These are phyloP conservation scores for Fusarium sp. DNA, from an alignment of 2,329 filamentous ascomycete species.

Conservation along the genomic window DNA sequence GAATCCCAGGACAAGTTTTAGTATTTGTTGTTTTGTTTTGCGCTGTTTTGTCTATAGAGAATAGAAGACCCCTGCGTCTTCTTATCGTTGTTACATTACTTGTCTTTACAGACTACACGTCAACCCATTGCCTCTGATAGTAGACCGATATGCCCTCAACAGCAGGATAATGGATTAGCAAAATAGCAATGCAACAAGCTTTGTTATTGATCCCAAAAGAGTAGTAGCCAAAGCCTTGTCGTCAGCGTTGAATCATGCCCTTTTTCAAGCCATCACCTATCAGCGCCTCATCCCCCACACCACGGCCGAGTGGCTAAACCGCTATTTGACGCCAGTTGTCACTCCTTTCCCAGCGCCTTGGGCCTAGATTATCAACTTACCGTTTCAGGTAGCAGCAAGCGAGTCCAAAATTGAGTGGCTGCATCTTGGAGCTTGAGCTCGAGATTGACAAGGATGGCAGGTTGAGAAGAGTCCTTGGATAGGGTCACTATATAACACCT, in stretches of 20 bases:
- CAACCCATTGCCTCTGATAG: too few species aligned
- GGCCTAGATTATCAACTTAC: not conserved
- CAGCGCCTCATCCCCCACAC: slow-evolving; percentile 9
- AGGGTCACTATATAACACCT: slow-evolving; percentile 2
- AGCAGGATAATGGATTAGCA: not conserved
- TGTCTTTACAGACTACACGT: too few species aligned
- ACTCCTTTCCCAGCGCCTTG: not conserved
- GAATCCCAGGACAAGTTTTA: too few species aligned
- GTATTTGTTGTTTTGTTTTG: too few species aligned
- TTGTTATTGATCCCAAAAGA: too few species aligned
- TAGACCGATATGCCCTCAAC: too few species aligned
- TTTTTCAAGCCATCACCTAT: not conserved
- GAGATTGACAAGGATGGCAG: not conserved
- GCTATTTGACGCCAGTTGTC: slow-evolving; percentile 11
- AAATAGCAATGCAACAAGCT: not conserved
- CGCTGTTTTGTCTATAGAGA: too few species aligned
- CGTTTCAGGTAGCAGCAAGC: slow-evolving; percentile 11
- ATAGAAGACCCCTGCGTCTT: too few species aligned
- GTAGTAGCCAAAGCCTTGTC: not conserved
- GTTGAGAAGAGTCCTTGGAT: not conserved
- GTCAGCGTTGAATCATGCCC: slow-evolving; percentile 13
- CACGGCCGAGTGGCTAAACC: not conserved
- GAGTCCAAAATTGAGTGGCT: slow-evolving; percentile 5
- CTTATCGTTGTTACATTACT: too few species aligned
- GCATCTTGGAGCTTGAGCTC: not conserved